Evolutionary conservation across 2,329 filamentous ascomycete species (phyloP).

Genomic region (Venturia pyrina): DNA sequence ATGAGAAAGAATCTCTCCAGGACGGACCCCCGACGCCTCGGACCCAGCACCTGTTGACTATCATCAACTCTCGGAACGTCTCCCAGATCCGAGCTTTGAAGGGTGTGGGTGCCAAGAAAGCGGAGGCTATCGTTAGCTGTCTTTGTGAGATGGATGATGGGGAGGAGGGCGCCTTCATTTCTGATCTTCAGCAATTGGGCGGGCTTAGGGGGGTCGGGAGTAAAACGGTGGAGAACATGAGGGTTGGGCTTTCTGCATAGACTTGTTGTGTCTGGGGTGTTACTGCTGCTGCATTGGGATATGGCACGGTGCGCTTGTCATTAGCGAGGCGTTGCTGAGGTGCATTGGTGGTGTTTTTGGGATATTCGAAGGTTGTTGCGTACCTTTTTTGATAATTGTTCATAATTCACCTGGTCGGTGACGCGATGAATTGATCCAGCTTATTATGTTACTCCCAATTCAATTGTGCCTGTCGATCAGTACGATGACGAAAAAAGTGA

Average conservation of each 20-base stretch:
- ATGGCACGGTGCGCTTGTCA: background rate
- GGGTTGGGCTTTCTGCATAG: conserved; percentile 22
- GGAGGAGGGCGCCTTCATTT: conserved; percentile 21
- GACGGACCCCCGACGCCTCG: conserved; percentile 38
- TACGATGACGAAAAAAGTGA: background rate
- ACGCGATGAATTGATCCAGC: background rate
- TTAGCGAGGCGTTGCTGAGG: conserved; percentile 3
- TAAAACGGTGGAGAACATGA: conserved; percentile 43
- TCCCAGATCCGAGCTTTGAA: conserved; percentile 55
- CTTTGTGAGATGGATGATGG: conserved; percentile 37
- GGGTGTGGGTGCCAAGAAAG: conserved; percentile 65
- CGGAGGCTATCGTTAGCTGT: conserved; percentile 42
- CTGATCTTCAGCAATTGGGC: conserved; percentile 33
- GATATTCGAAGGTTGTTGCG: background rate
- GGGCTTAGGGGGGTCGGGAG: conserved; percentile 39
- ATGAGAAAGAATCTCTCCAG: conserved; percentile 16
- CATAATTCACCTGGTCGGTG: background rate
- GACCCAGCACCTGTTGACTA: conserved; percentile 53
- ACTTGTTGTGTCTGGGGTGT: background rate
- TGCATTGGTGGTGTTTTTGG: background rate
- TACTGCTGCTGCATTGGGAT: background rate
- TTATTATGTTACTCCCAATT: background rate
- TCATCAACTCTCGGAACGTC: conserved; percentile 65
- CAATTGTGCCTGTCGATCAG: background rate
- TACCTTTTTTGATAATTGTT: background rate